phyloP scores from a whole-genome alignment of 371 early-diverging fungal species.

The Nosema bombycis region DNA sequence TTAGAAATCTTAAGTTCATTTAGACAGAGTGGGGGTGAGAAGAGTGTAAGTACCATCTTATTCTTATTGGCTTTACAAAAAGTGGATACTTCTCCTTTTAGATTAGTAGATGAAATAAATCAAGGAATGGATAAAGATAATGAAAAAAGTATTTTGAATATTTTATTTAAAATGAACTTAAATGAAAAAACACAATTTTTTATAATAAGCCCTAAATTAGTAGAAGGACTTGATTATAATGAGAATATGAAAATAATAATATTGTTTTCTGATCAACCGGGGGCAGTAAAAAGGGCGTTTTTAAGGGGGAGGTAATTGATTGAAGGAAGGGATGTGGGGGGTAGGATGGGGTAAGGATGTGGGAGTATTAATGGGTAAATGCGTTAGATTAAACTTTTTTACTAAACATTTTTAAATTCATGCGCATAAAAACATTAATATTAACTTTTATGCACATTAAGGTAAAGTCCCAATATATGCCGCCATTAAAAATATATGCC shows the following conservation, averaged over 20 bases:
- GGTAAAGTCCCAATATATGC: no score
- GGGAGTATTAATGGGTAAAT: no score
- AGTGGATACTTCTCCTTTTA: constrained; percentile 79
- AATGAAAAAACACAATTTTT: constrained; percentile 70
- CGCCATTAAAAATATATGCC: no score
- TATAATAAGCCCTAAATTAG: constrained; percentile 92
- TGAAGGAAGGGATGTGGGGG: no score
- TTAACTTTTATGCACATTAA: no score
- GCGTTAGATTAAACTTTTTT: no score
- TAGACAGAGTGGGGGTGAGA: constrained; percentile 87
- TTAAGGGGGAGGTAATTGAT: no score
- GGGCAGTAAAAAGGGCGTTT: constrained; percentile 11
- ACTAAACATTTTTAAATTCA: no score
- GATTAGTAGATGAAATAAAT: constrained; percentile 98
- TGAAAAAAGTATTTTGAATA: constrained; percentile 86
- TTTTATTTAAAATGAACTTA: constrained; percentile 63
- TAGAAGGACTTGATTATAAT: constrained; percentile 85
- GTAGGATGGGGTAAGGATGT: no score
- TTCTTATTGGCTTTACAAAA: constrained; percentile 87
- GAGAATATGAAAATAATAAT: constrained; percentile 79
- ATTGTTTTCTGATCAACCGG: constrained; percentile 67
- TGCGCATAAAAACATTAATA: no score
- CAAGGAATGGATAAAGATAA: constrained; percentile 97
- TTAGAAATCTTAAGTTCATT: constrained; percentile 77
- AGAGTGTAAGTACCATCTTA: constrained; percentile 74